Evolutionary conservation across 495 filamentous ascomycete species (phyloP).

Genomic region (Tuber melanosporum): DNA sequence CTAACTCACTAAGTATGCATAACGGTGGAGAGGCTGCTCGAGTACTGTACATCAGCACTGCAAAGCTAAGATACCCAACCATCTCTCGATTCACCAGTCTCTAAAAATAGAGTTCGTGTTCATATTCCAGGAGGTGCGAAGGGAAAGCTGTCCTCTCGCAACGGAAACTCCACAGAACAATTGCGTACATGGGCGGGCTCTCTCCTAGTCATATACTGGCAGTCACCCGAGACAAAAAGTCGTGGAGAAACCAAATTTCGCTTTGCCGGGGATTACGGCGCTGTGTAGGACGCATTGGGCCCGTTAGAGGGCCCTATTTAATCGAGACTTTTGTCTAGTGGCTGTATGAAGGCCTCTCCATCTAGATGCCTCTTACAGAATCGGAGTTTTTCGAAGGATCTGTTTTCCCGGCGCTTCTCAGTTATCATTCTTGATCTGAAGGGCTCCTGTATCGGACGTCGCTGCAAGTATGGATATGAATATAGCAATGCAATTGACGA

Average conservation of each 20-base stretch:
- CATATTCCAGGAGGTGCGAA: background rate
- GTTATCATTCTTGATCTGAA: background rate
- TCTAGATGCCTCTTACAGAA: background rate
- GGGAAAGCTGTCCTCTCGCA: too few species aligned
- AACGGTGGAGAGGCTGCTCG: background rate
- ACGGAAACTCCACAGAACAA: too few species aligned
- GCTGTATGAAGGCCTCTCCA: background rate
- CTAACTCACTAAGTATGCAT: background rate
- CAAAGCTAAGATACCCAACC: background rate
- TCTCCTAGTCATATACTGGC: too few species aligned
- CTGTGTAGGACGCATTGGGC: too few species aligned
- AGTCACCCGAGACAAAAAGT: too few species aligned
- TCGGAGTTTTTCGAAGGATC: background rate
- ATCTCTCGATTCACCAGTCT: background rate
- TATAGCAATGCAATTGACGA: background rate
- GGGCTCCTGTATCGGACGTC: background rate
- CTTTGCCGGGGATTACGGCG: too few species aligned
- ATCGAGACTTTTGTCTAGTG: too few species aligned
- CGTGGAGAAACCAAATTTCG: too few species aligned
- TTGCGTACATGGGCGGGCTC: too few species aligned
- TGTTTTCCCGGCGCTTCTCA: background rate
- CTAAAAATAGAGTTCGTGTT: too few species aligned
- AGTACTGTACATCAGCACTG: background rate
- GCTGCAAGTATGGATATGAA: background rate
- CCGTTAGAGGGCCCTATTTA: too few species aligned